phyloP scores from a whole-genome alignment of 371 early-diverging fungal species.

The Entomophthora muscae region DNA sequence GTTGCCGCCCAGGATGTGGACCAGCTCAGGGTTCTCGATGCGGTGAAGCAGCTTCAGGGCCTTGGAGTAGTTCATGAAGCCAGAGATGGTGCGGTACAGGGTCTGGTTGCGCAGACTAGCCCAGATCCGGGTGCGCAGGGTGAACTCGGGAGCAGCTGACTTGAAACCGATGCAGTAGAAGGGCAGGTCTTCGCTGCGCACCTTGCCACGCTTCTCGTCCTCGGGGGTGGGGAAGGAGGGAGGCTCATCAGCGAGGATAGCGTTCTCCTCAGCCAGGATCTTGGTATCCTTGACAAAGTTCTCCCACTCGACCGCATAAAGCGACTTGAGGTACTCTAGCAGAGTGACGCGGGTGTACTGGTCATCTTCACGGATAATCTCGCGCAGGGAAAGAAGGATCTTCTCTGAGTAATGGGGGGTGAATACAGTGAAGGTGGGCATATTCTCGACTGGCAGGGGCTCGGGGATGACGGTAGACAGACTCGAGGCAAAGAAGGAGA shows the following conservation, averaged over 20 bases:
- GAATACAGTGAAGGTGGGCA: slow-evolving; percentile 78
- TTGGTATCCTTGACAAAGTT: slow-evolving; percentile 83
- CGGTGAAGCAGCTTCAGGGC: slow-evolving; percentile 63
- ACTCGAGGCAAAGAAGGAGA: slow-evolving; percentile 78
- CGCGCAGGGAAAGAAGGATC: slow-evolving; percentile 63
- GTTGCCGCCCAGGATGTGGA: slow-evolving; percentile 34
- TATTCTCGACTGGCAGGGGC: slow-evolving; percentile 59
- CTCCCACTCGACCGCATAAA: slow-evolving; percentile 74
- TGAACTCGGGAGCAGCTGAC: slow-evolving; percentile 61
- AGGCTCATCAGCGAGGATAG: slow-evolving; percentile 12
- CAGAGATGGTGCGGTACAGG: slow-evolving; percentile 71
- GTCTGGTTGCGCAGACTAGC: slow-evolving; percentile 82
- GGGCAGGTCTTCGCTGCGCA: slow-evolving; percentile 39
- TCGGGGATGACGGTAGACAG: slow-evolving; percentile 71
- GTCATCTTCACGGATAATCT: slow-evolving; percentile 74
- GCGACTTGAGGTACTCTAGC: slow-evolving; percentile 70
- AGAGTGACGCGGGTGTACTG: slow-evolving; percentile 60
- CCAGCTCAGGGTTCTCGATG: slow-evolving; percentile 63
- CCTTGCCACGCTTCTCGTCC: not conserved
- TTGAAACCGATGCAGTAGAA: slow-evolving; percentile 73
- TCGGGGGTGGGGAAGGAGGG: slow-evolving; percentile 5
- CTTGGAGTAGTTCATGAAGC: slow-evolving; percentile 78
- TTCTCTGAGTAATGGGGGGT: slow-evolving; percentile 84
- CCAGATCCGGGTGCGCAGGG: slow-evolving; percentile 77
- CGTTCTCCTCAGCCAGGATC: slow-evolving; percentile 48